phyloP scores from a whole-genome alignment of 2,329 filamentous ascomycete genomes.

The Colletotrichum melonis region DNA sequence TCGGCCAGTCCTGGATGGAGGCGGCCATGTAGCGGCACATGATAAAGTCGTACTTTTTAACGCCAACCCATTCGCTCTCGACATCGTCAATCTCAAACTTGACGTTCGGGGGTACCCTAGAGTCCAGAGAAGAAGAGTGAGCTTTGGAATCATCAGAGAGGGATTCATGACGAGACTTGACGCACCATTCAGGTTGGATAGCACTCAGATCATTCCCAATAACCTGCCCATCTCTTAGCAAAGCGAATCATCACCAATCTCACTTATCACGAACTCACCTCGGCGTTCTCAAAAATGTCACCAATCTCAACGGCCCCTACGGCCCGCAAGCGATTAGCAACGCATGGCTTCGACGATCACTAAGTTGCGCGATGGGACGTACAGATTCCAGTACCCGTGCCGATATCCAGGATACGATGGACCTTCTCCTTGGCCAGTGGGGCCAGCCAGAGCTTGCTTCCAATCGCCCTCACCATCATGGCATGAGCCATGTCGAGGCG shows the following conservation, averaged over 20 bases:
- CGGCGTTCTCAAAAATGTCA: slow-evolving; percentile 8
- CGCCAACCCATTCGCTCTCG: slow-evolving; percentile 58
- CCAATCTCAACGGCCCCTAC: slow-evolving; percentile 22
- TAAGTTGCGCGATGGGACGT: not conserved
- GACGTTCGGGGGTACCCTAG: slow-evolving; percentile 69
- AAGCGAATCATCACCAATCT: no score
- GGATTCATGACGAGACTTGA: not conserved
- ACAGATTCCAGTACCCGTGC: slow-evolving; percentile 72
- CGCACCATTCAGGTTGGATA: slow-evolving; percentile 37
- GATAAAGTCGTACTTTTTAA: slow-evolving; percentile 48
- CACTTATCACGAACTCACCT: not conserved
- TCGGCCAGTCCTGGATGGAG: slow-evolving; percentile 25
- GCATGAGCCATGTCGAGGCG: slow-evolving; percentile 9
- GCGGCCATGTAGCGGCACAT: slow-evolving; percentile 38
- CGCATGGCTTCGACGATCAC: not conserved
- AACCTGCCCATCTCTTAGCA: not conserved
- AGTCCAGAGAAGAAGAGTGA: not conserved
- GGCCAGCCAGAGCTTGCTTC: not conserved
- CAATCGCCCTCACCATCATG: slow-evolving; percentile 6
- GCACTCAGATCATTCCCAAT: slow-evolving; percentile 28
- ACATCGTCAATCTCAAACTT: slow-evolving; percentile 75
- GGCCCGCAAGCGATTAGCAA: not conserved
- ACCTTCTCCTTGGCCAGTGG: slow-evolving; percentile 10
- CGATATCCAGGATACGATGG: slow-evolving; percentile 64
- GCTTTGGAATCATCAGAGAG: not conserved